Evolutionary conservation across 1,284 basidiomycete genomes (phyloP), one percentile per base, ranked within the genome.

Genomic region (Ganoderma sp.): DNA sequence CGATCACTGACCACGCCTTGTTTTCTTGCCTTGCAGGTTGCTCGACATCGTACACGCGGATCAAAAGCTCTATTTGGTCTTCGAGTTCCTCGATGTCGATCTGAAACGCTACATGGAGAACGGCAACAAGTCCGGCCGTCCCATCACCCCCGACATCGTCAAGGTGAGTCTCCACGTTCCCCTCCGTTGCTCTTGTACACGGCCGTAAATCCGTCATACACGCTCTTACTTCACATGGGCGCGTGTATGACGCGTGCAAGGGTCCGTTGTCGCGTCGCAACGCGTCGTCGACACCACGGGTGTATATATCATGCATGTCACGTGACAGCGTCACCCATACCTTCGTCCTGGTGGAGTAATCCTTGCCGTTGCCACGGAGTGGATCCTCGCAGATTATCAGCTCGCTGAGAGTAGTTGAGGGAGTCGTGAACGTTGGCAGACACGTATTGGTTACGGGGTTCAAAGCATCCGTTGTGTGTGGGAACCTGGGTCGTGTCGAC

Each of bases 11-110:
- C 52, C n/a, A 61, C 52, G 42, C 56, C 41, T 43, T 19, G 17
- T 59, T 42, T 58, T n/a, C 37, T 32, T 54, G 25, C 48, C 74
- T 74, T 63, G n/a, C 77, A 96, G 97, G 76, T 84, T 99, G 68
- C 87, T 97, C 68, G 97, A 99, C 82, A 98, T 99, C 72, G 95
- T 99, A 10, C 97, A 99, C 79, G 94, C 94, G 22, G 97, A 99
- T 81, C 92, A 95, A 81, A 97, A 98, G 81, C 87, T 99, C 61
- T 99, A 97, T 80, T 90, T 99, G 72, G 97, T 99, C 59, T 98
- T 97, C 78, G 98, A 99, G 82, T 96, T 95, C 79, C 84, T 96
- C 69, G 95, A 97, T 78, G 90, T 96, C 65, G 97, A 99, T 81
- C 82, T 99, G 75, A 99, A 99, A 80, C 88, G 93, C 60, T 99